These are phyloP conservation scores for Diutina neorugosa DNA, from an alignment of 1,139 yeast species.

Conservation along the genomic window DNA sequence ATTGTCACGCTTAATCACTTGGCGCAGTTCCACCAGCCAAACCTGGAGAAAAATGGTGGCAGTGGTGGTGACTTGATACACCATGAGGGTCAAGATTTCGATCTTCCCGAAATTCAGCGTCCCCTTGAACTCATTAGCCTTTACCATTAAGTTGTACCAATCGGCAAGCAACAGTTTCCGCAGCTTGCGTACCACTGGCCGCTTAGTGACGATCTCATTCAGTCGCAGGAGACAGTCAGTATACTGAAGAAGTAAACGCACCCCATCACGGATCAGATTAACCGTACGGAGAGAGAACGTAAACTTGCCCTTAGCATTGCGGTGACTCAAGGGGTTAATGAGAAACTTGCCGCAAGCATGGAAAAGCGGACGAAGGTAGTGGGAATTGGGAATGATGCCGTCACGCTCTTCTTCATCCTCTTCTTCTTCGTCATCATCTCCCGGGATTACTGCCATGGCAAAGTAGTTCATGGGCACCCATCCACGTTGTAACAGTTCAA, in stretches of 20 bases:
- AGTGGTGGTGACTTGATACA: slow-evolving; percentile 62
- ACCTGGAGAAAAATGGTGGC: slow-evolving; percentile 62
- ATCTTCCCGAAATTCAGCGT: slow-evolving; percentile 56
- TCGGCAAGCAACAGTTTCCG: slow-evolving; percentile 79
- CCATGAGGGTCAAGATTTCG: slow-evolving; percentile 59
- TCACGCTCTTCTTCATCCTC: slow-evolving; percentile 11
- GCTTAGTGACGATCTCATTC: slow-evolving; percentile 59
- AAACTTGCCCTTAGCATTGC: slow-evolving; percentile 25
- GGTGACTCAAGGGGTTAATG: slow-evolving; percentile 50
- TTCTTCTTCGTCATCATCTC: slow-evolving; percentile 10
- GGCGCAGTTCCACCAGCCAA: slow-evolving; percentile 55
- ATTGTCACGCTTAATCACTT: slow-evolving; percentile 24
- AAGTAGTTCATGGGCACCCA: slow-evolving; percentile 97
- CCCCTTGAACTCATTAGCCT: slow-evolving; percentile 74
- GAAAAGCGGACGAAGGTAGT: slow-evolving; percentile 48
- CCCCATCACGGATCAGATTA: slow-evolving; percentile 66
- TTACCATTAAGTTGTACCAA: slow-evolving; percentile 79
- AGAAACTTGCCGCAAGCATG: slow-evolving; percentile 69
- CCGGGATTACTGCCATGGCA: slow-evolving; percentile 36
- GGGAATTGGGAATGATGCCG: slow-evolving; percentile 23
- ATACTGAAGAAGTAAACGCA: slow-evolving; percentile 57
- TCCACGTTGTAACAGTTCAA: slow-evolving; percentile 64
- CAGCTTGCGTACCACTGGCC: slow-evolving; percentile 57
- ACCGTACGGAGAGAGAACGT: slow-evolving; percentile 34
- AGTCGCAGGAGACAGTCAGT: slow-evolving; percentile 83